Evolutionary conservation across 305 asterid genomes (phyloP).

Genomic region (Plantago rigida): DNA sequence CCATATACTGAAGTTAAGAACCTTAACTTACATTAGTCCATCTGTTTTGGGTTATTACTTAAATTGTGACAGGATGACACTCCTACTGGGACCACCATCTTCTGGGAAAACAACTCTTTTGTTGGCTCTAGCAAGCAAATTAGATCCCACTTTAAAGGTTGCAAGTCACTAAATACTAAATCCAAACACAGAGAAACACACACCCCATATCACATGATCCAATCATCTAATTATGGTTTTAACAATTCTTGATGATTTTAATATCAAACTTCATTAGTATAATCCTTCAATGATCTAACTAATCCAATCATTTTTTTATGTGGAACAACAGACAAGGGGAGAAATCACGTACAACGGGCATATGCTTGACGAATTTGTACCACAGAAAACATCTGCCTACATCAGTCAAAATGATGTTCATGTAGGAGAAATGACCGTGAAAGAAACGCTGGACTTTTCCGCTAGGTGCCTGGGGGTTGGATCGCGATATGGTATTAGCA

Average conservation of each 20-base stretch:
- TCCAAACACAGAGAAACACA: conserved; percentile 1
- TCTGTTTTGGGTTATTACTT: background rate
- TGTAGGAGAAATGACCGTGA: conserved; percentile 76
- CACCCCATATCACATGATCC: background rate
- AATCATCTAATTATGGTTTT: background rate
- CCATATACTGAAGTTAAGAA: background rate
- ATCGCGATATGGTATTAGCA: conserved; percentile 49
- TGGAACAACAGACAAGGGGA: conserved; percentile 43
- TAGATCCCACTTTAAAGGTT: conserved; percentile 53
- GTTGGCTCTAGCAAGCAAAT: conserved; percentile 75
- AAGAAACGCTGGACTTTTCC: conserved; percentile 73
- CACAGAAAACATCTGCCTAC: conserved; percentile 66
- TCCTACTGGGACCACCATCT: conserved; percentile 39
- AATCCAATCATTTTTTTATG: background rate
- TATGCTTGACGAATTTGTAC: conserved; percentile 57
- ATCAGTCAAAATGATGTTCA: conserved; percentile 69
- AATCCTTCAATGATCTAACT: background rate
- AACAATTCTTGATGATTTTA: background rate
- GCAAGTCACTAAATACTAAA: background rate
- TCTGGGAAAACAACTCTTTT: conserved; percentile 59
- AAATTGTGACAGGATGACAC: conserved; percentile 41
- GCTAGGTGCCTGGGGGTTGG: conserved; percentile 91
- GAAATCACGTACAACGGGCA: conserved; percentile 70
- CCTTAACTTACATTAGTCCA: background rate
- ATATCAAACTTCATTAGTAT: background rate